phyloP scores from a whole-genome alignment of 352 stramenopile genomes.

The Phytophthora gonapodyides region DNA sequence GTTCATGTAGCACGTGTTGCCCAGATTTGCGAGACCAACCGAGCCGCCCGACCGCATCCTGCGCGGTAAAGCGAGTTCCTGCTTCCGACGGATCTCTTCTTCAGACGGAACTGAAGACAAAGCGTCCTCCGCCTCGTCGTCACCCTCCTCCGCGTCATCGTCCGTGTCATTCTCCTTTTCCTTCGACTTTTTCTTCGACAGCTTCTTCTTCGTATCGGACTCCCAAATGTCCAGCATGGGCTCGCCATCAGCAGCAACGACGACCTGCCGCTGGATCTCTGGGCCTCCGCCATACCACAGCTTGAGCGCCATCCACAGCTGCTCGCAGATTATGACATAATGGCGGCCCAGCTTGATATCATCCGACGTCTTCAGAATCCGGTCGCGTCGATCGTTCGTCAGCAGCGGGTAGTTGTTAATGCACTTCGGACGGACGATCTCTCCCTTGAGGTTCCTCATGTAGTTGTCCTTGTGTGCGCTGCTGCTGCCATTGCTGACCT shows the following conservation, averaged over 20 bases:
- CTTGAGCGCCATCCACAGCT: constrained; percentile 91
- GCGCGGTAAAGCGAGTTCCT: constrained; percentile 65
- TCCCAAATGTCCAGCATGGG: constrained; percentile 84
- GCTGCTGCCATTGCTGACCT: constrained; percentile 27
- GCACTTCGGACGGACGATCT: constrained; percentile 80
- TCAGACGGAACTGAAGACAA: constrained; percentile 48
- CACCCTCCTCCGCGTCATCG: constrained; percentile 50
- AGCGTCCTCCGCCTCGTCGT: constrained; percentile 38
- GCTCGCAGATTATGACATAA: constrained; percentile 86
- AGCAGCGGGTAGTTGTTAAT: constrained; percentile 85
- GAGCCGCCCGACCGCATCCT: constrained; percentile 80
- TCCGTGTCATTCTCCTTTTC: constrained; percentile 30
- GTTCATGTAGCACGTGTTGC: constrained; percentile 98
- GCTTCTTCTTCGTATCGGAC: constrained; percentile 61
- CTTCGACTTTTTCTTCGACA: constrained; percentile 50
- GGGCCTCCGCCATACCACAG: constrained; percentile 93
- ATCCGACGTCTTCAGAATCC: constrained; percentile 69
- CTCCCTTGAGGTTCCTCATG: constrained; percentile 80
- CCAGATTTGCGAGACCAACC: constrained; percentile 89
- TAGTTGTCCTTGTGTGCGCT: constrained; percentile 56
- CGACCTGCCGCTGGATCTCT: constrained; percentile 84
- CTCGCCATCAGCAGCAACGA: constrained; percentile 61
- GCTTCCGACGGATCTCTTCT: constrained; percentile 57
- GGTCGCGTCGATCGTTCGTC: constrained; percentile 69
- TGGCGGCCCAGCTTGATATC: constrained; percentile 83